Evolutionary conservation across 1,284 basidiomycete species (phyloP).

Genomic region (Sanghuangporus weigelae): DNA sequence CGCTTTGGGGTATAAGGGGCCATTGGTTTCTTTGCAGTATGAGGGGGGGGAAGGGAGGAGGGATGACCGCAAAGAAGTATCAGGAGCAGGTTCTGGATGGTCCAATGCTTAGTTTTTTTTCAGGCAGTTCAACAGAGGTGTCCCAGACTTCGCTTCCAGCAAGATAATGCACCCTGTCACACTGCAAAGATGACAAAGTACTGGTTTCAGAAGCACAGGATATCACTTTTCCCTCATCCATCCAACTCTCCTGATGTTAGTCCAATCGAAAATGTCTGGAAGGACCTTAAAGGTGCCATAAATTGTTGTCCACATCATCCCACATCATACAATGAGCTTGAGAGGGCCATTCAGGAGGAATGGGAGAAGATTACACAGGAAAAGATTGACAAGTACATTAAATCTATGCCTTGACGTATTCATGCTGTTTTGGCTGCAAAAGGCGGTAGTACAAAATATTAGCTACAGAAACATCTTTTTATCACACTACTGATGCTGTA

Average conservation of each 20-base stretch:
- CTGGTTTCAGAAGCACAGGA: not conserved
- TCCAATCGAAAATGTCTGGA: not conserved
- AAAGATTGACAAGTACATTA: constrained; percentile 5
- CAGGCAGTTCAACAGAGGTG: not conserved
- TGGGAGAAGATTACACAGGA: not conserved
- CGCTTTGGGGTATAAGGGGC: constrained; percentile 18
- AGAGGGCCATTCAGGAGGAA: not conserved
- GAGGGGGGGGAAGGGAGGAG: constrained; percentile 19
- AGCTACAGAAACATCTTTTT: not conserved
- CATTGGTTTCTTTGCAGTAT: constrained; percentile 19
- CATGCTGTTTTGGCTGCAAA: not conserved
- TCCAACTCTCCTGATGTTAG: not conserved
- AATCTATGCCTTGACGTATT: not conserved
- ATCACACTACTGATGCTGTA: not conserved
- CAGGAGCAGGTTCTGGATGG: constrained; percentile 19
- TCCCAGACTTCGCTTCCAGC: constrained; percentile 7
- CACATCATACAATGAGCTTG: not conserved
- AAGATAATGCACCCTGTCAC: constrained; percentile 18
- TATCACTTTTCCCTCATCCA: not conserved
- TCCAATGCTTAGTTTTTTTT: not conserved
- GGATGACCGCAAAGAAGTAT: constrained; percentile 20
- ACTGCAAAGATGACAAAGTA: not conserved
- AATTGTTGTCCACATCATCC: not conserved
- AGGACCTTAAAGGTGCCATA: not conserved
- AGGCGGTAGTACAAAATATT: not conserved